Base-by-base conservation (phyloP, 371 early-diverging fungal species). In the Choanephora cucurbitarum region DNA sequence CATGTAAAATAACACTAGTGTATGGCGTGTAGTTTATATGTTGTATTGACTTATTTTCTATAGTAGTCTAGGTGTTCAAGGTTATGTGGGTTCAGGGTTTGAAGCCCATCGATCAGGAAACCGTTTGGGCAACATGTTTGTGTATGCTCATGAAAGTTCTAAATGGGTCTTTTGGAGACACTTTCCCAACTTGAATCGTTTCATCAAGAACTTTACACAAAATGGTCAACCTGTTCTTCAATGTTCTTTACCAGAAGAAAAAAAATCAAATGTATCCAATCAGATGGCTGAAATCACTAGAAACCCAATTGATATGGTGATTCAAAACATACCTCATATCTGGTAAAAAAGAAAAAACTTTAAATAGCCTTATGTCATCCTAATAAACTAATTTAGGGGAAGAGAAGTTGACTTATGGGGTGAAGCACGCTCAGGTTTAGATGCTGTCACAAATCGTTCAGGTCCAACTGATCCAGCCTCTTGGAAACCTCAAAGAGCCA, bases 51-150 rank as follows among this genome's bases (percentile, higher is more conserved):
- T 7, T 14, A 3, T 14, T 11, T 11, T 7, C n/a, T n/a, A n/a
- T 37, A 37, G 37, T 3, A 37, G 81, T 1, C 69, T 85, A 37
- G 85, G 85, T 44, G 81, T 85, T 31, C 85, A 85, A 58, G 85
- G 86, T 3, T 83, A 78, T 52, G 84, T 86, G 5, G 86, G 86
- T 1, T 71, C 72, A 41, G 81, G 80, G 3, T 86, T 86, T 62
- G 86, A 86, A 64, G 60, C 74, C 48, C 81, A 80, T 33, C 60
- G 86, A 18, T 72, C 82, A 5, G 80, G 78, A 4, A 76, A 75
- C 32, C 77, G 85, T 18, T 60, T 62, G 13, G 60, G 62, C 15
- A 85, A 85, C 46, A 77, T 82, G 33, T 49, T 80, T 23, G 75
- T 80, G 22, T 85, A 85, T 58, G 74, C 80, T 1, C 59, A 43